Evolutionary conservation across 2,329 filamentous ascomycete genomes (phyloP).

Genomic region (Trichoderma polysporum): DNA sequence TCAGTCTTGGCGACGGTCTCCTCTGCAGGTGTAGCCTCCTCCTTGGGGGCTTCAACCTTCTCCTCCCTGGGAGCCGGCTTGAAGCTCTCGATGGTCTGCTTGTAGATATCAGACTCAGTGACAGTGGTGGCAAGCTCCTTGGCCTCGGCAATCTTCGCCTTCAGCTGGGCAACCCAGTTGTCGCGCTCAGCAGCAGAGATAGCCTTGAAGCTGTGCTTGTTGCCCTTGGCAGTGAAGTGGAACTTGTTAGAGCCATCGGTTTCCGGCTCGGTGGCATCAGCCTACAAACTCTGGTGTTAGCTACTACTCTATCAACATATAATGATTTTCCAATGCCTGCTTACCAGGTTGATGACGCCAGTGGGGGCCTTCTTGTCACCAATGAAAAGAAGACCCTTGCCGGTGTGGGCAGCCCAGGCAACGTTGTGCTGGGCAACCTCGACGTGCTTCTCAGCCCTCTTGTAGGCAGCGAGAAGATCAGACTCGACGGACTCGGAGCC

Average conservation of each 20-base stretch:
- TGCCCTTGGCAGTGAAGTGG: conserved; percentile 76
- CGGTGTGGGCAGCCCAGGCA: conserved; percentile 89
- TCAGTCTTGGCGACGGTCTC: conserved; percentile 35
- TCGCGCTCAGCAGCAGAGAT: conserved; percentile 73
- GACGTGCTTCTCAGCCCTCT: conserved; percentile 84
- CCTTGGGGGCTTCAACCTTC: conserved; percentile 31
- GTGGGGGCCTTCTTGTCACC: conserved; percentile 80
- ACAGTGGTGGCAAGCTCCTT: conserved; percentile 76
- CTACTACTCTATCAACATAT: not conserved
- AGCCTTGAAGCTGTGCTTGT: conserved; percentile 95
- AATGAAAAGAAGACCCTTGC: conserved; percentile 92
- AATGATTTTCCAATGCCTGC: conserved; percentile 31
- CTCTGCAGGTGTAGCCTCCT: conserved; percentile 26
- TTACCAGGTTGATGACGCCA: conserved; percentile 82
- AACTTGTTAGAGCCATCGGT: conserved; percentile 80
- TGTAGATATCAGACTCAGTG: conserved; percentile 81
- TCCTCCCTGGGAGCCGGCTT: conserved; percentile 46
- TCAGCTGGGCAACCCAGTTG: conserved; percentile 84
- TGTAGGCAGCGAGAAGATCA: conserved; percentile 72
- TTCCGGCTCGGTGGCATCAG: conserved; percentile 67
- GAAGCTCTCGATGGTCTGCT: conserved; percentile 73
- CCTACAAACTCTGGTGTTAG: conserved; percentile 35
- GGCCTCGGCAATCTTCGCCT: conserved; percentile 79
- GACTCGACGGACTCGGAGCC: conserved; percentile 69
- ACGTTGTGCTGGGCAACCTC: conserved; percentile 72